Percentiles rank a stretch among this genome's conserved stretches.
Conservation (phyloP, 2,329 filamentous ascomycete species). For the Talaromyces funiculosus region DNA sequence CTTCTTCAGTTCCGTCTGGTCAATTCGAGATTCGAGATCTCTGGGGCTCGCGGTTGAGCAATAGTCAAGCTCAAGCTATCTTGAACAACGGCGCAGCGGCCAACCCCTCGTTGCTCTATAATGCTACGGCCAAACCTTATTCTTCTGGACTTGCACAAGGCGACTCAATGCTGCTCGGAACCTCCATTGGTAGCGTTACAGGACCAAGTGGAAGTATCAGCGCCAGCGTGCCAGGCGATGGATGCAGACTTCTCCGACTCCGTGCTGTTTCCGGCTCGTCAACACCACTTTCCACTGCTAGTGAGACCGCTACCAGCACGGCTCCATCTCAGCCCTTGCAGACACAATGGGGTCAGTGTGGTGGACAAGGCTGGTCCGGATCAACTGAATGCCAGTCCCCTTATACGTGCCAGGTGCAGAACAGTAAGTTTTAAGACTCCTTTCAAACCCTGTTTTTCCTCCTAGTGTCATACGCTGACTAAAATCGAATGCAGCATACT, state of each 20-base stretch:
- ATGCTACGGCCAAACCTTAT: not conserved
- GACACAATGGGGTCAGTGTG: slow-evolving; percentile 3
- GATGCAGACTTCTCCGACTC: not conserved
- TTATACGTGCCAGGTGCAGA: slow-evolving; percentile 2
- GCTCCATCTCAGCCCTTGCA: not conserved
- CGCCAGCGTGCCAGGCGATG: not conserved
- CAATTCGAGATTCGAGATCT: not conserved
- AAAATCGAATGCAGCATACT: not conserved
- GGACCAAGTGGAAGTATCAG: not conserved
- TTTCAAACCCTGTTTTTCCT: not conserved
- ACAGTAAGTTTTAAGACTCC: not conserved
- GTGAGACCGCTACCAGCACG: not conserved
- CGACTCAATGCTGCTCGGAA: not conserved
- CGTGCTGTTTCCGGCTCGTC: not conserved
- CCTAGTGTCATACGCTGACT: not conserved
- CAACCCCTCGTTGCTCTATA: not conserved
- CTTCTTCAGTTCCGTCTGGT: not conserved
- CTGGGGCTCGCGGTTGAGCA: not conserved
- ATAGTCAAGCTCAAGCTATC: not conserved
- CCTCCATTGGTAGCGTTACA: not conserved
- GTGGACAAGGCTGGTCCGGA: not conserved
- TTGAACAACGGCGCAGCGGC: not conserved
- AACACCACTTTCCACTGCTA: not conserved
- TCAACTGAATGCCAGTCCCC: slow-evolving; percentile 2
- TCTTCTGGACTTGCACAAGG: not conserved